Evolutionary conservation across 768 basidiomycete species (phyloP), one percentile per base, ranked within the genome.

Genomic region (Gloeophyllum trabeum): DNA sequence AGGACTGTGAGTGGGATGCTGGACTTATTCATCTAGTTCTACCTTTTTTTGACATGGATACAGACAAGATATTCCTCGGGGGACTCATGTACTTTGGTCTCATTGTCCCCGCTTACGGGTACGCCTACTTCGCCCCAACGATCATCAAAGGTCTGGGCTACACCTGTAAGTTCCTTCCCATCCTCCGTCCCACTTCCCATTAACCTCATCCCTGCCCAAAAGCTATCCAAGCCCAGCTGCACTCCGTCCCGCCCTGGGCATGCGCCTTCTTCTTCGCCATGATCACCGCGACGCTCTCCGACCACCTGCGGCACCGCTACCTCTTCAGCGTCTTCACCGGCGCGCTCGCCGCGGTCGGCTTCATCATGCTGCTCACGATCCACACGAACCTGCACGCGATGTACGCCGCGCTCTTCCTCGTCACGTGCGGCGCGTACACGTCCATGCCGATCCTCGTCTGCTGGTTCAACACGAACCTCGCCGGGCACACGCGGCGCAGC

Each of bases 161-260:
- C 20, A 37, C 47, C 7, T 12, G 36, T 37, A 37, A 32, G 28
- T 16, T 32, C 28, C 16, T 16, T 16, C 28, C 16, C 28, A 10
- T 16, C 10, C 16, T 10, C 16, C 16, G 10, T 32, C 16, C 16
- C 28, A 32, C 10, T 10, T 10, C 10, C 10, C 28, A 16, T 32
- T 16, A 32, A 32, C 36, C 20, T 19, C 36, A 37, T 12, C 51
- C 58, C 32, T 54, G 56, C 10, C 48, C 59, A 37, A 38, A 47
- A 39, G 46, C 46, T 44, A 51, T 52, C 24, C 46, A 42, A 36
- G 55, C 58, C 12, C 54, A 61, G 38, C 53, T 59, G 23, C 49
- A 56, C 43, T 52, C 52, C 40, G 56, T 56, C 18, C 56, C 58
- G 4, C 56, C 58, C 4, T 58, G 54, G 47, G 52, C 56, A 26